Evolutionary conservation across 2,329 filamentous ascomycete species (phyloP).

Genomic region (Aspergillus aculeatinus): DNA sequence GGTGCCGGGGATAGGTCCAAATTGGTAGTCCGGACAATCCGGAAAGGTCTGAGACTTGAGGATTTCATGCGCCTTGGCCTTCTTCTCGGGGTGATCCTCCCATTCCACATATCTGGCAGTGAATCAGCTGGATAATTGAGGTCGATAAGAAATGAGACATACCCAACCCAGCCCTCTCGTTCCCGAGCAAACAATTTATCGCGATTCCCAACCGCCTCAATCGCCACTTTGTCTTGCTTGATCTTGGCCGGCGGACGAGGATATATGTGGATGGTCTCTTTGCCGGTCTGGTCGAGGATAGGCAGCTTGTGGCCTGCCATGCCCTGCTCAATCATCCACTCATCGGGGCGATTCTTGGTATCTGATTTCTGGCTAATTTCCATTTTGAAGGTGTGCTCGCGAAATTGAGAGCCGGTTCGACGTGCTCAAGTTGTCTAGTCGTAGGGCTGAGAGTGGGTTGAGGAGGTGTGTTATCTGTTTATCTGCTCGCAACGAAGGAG

Average conservation of each 20-base stretch:
- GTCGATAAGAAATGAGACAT: not conserved
- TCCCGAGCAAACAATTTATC: constrained; percentile 45
- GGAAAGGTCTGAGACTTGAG: constrained; percentile 54
- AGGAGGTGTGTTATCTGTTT: not conserved
- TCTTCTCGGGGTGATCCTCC: constrained; percentile 69
- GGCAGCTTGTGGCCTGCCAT: constrained; percentile 48
- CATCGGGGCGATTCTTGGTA: constrained; percentile 56
- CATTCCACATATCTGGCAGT: constrained; percentile 61
- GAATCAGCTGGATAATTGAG: not conserved
- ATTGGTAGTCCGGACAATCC: constrained; percentile 54
- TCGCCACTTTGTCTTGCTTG: constrained; percentile 35
- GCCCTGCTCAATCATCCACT: constrained; percentile 57
- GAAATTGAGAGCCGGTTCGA: not conserved
- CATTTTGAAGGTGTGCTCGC: not conserved
- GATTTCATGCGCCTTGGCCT: constrained; percentile 58
- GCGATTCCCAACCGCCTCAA: constrained; percentile 43
- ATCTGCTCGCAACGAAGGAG: not conserved
- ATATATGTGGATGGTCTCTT: constrained; percentile 32
- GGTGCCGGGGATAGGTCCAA: constrained; percentile 55
- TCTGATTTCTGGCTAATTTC: not conserved
- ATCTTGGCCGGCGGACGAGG: constrained; percentile 6
- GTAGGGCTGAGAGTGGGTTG: not conserved
- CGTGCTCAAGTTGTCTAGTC: not conserved
- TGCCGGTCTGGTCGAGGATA: constrained; percentile 48
- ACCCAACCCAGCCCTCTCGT: constrained; percentile 50